Conservation (phyloP, 345 rosid species). For the Arabidopsis suecica region DNA sequence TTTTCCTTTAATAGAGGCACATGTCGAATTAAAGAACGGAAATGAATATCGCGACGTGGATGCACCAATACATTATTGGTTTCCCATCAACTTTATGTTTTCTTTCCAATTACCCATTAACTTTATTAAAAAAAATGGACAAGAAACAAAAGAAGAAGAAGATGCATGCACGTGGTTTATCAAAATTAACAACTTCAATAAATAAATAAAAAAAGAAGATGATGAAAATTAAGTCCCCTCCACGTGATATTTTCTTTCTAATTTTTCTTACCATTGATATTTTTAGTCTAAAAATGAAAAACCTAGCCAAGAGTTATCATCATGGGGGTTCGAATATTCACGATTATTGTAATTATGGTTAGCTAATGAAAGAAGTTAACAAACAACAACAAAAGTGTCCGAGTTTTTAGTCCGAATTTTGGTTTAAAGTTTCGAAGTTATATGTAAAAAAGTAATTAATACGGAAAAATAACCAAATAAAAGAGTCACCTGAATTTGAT, state of each 20-base stretch:
- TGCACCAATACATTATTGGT: slow-evolving; percentile 18
- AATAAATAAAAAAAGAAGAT: neutral
- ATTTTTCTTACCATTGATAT: neutral
- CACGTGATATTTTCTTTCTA: slow-evolving; percentile 29
- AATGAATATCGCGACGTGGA: slow-evolving; percentile 29
- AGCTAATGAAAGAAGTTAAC: neutral
- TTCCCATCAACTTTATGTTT: slow-evolving; percentile 24
- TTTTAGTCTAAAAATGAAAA: neutral
- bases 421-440: neutral
- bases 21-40: slow-evolving; percentile 27
- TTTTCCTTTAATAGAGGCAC: slow-evolving; percentile 40
- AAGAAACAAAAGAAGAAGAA: neutral
- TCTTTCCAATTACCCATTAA: neutral
- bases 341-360: neutral
- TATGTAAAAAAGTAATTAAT: neutral
- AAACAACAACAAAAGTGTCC: neutral
- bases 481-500: slow-evolving; percentile 76
- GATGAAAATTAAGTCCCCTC: slow-evolving; percentile 14
- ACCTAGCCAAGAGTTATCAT: neutral
- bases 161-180: slow-evolving; percentile 40
- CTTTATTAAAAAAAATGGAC: neutral
- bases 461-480: neutral
- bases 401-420: neutral
- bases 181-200: slow-evolving; percentile 20
- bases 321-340: neutral